phyloP scores from a whole-genome alignment of 352 stramenopile species.

The Thalassiosira hispida region DNA sequence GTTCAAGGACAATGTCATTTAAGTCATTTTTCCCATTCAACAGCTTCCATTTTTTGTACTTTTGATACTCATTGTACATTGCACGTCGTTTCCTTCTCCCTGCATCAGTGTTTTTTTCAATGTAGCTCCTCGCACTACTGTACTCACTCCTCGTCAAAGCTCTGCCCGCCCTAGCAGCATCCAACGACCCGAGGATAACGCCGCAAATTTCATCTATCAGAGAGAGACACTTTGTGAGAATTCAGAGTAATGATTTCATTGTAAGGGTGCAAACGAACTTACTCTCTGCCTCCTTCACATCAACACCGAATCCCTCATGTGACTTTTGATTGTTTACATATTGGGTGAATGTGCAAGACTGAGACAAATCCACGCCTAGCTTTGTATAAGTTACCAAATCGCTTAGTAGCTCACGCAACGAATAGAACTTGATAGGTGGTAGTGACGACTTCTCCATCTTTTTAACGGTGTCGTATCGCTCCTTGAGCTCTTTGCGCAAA shows the following conservation, averaged over 20 bases:
- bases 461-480: slow-evolving; percentile 43
- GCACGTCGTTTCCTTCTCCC: slow-evolving; percentile 20
- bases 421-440: slow-evolving; percentile 49
- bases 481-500: slow-evolving; percentile 41
- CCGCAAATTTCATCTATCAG: slow-evolving; percentile 58
- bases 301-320: slow-evolving; percentile 26
- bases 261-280: neutral
- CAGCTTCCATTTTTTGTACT: slow-evolving; percentile 53
- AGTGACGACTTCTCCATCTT: slow-evolving; percentile 34
- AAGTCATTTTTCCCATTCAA: slow-evolving; percentile 26
- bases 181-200: slow-evolving; percentile 56
- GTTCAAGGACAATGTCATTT: slow-evolving; percentile 47
- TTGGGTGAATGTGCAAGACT: slow-evolving; percentile 40
- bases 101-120: slow-evolving; percentile 33
- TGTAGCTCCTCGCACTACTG: slow-evolving; percentile 36
- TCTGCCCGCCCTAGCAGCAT: slow-evolving; percentile 23
- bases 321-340: slow-evolving; percentile 31
- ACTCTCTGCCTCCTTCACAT: slow-evolving; percentile 43
- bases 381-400: slow-evolving; percentile 17
- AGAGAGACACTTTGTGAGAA: neutral
- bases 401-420: slow-evolving; percentile 40
- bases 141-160: slow-evolving; percentile 45
- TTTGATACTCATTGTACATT: slow-evolving; percentile 47
- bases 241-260: neutral
- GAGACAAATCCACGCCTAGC: slow-evolving; percentile 2